Conservation (phyloP, 2,329 filamentous ascomycete species). For the Calonectria ilicicola region DNA sequence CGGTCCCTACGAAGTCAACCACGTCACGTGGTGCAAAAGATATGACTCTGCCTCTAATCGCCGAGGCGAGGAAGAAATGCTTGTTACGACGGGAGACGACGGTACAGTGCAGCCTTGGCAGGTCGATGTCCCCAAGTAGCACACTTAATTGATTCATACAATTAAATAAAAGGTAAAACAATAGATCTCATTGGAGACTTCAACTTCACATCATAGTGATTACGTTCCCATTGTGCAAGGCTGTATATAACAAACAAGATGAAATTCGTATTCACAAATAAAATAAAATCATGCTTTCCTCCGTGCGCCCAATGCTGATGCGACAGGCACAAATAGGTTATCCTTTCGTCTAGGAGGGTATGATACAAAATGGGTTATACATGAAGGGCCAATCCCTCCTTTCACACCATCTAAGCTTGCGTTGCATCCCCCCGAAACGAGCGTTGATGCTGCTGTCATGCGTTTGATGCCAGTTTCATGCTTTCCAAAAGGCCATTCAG, state of each 20-base stretch:
- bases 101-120: slow-evolving; percentile 89
- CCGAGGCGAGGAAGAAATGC: slow-evolving; percentile 78
- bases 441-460: slow-evolving; percentile 25
- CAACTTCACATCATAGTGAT: not conserved
- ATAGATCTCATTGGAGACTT: not conserved
- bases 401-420: slow-evolving; percentile 34
- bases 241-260: not conserved
- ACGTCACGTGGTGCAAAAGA: slow-evolving; percentile 86
- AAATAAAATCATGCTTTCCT: slow-evolving; percentile 39
- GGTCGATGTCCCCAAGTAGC: slow-evolving; percentile 49
- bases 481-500: slow-evolving; percentile 14
- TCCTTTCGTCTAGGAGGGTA: slow-evolving; percentile 46
- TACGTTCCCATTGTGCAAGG: not conserved
- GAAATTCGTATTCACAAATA: slow-evolving; percentile 8
- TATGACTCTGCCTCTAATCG: slow-evolving; percentile 73
- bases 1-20: slow-evolving; percentile 94
- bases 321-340: slow-evolving; percentile 37
- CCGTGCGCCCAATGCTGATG: slow-evolving; percentile 40
- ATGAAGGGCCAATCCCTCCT: slow-evolving; percentile 40
- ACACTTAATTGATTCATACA: slow-evolving; percentile 27
- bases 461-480: slow-evolving; percentile 26
- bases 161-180: slow-evolving; percentile 6
- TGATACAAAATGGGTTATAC: slow-evolving; percentile 49
- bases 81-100: slow-evolving; percentile 93
- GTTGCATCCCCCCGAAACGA: slow-evolving; percentile 39